These are phyloP conservation scores for Fusarium keratoplasticum DNA, from an alignment of 2,329 filamentous ascomycete genomes.

Conservation along the genomic window DNA sequence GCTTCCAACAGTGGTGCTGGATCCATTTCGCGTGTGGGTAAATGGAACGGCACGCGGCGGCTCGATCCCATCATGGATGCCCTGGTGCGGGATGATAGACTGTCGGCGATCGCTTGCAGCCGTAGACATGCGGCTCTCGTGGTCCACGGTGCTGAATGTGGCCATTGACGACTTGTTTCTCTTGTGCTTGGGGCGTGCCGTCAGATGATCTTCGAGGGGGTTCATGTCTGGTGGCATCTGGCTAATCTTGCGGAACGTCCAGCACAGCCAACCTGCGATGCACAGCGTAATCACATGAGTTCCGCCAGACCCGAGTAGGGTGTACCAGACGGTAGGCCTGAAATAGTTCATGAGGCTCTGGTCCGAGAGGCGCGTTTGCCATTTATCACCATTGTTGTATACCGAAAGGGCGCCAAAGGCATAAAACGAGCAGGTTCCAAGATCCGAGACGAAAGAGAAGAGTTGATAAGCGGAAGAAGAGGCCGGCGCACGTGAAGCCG, in stretches of 20 bases:
- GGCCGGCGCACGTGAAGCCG: slow-evolving; percentile 77
- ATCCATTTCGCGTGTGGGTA: slow-evolving; percentile 78
- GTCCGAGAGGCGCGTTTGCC: slow-evolving; percentile 76
- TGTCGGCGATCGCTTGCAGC: slow-evolving; percentile 55
- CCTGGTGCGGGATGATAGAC: slow-evolving; percentile 59
- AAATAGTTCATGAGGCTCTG: slow-evolving; percentile 69
- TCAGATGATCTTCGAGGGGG: slow-evolving; percentile 87
- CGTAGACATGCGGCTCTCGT: slow-evolving; percentile 71
- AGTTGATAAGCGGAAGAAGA: slow-evolving; percentile 91
- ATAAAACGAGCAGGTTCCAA: slow-evolving; percentile 66
- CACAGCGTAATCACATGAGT: slow-evolving; percentile 78
- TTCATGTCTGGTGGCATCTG: slow-evolving; percentile 94
- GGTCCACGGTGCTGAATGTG: slow-evolving; percentile 56
- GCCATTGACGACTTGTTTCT: slow-evolving; percentile 73
- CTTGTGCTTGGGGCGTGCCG: slow-evolving; percentile 77
- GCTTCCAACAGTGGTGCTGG: slow-evolving; percentile 66
- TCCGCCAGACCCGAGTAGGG: slow-evolving; percentile 70
- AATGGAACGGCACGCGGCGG: slow-evolving; percentile 76
- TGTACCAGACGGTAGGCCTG: slow-evolving; percentile 75
- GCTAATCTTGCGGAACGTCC: slow-evolving; percentile 85
- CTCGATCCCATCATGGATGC: slow-evolving; percentile 58
- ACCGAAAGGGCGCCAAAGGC: slow-evolving; percentile 64
- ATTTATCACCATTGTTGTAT: slow-evolving; percentile 60
- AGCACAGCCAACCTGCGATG: slow-evolving; percentile 79
- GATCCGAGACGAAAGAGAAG: slow-evolving; percentile 81